Percentiles rank a stretch among this genome's conserved stretches.
Conservation (phyloP, 371 early-diverging fungal species). For the Rhizopus stolonifer region DNA sequence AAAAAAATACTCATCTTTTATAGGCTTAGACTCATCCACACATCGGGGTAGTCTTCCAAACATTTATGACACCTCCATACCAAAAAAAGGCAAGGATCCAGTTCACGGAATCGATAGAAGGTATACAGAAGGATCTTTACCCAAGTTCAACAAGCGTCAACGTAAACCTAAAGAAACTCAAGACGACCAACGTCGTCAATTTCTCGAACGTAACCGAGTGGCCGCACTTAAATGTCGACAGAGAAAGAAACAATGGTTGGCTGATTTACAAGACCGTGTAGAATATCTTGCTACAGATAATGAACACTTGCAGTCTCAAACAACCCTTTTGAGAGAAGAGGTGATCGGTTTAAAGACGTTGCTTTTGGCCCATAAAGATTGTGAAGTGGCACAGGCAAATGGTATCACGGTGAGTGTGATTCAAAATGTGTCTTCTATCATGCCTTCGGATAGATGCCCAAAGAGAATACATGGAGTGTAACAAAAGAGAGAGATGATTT, state of each 20-base stretch:
- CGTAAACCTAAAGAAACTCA: not conserved
- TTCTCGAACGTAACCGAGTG: constrained; percentile 78
- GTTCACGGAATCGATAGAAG: not conserved
- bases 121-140: constrained; percentile 16
- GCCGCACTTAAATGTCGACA: constrained; percentile 89
- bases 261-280: constrained; percentile 73
- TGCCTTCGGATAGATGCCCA: too few relatives aligned
- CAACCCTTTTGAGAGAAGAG: constrained; percentile 68
- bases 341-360: constrained; percentile 73
- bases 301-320: constrained; percentile 67
- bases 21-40: not conserved
- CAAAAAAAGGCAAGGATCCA: not conserved
- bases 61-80: not conserved
- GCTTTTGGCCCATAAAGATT: constrained; percentile 75
- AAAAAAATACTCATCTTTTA: too few relatives aligned
- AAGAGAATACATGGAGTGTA: not conserved
- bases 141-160: not conserved
- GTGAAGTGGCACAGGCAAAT: constrained; percentile 68
- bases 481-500: not conserved
- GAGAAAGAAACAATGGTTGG: constrained; percentile 85
- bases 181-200: constrained; percentile 62
- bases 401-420: constrained; percentile 28
- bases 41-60: not conserved
- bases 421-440: constrained; percentile 7
- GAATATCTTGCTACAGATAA: constrained; percentile 72